These are phyloP conservation scores for Ustilago loliicola DNA, from an alignment of 1,284 basidiomycete genomes.

Conservation along the genomic window DNA sequence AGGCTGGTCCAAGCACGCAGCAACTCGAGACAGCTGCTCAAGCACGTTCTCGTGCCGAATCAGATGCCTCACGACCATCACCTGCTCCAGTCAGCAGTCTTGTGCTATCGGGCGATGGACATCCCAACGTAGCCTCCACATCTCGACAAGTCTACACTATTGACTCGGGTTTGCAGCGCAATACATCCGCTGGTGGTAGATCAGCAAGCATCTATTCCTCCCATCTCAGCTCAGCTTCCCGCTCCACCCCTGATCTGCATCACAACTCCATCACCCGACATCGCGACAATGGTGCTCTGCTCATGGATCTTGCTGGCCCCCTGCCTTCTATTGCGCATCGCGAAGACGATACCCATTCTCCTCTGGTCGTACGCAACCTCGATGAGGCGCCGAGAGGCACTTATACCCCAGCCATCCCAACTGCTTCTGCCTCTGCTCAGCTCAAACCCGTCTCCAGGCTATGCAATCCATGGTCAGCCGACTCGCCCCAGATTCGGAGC, in stretches of 20 bases:
- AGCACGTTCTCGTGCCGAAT: constrained; percentile 28
- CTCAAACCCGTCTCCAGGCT: constrained; percentile 16
- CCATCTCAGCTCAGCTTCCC: constrained; percentile 48
- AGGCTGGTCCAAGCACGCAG: constrained; percentile 23
- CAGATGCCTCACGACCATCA: constrained; percentile 22
- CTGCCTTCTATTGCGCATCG: constrained; percentile 31
- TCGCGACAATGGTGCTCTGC: constrained; percentile 40
- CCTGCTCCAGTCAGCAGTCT: constrained; percentile 42
- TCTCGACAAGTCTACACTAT: constrained; percentile 37
- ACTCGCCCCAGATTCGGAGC: constrained; percentile 22
- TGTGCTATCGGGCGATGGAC: constrained; percentile 18
- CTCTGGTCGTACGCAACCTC: constrained; percentile 54
- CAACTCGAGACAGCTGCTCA: constrained; percentile 45
- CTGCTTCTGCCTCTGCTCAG: constrained; percentile 30
- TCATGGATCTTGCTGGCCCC: constrained; percentile 30
- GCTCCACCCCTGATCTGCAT: constrained; percentile 45
- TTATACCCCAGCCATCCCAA: constrained; percentile 42
- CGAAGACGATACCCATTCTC: constrained; percentile 1
- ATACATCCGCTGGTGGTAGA: constrained; percentile 14
- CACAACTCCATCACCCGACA: constrained; percentile 34
- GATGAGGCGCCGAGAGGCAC: constrained; percentile 54
- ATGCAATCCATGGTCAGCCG: constrained; percentile 41
- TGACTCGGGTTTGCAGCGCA: constrained; percentile 41
- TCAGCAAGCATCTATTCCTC: constrained; percentile 41
- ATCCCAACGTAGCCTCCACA: constrained; percentile 1